Percentiles rank a stretch among this genome's conserved stretches.
phyloP scores from a whole-genome alignment of 2,329 filamentous ascomycete genomes.

The Alternaria burnsii region DNA sequence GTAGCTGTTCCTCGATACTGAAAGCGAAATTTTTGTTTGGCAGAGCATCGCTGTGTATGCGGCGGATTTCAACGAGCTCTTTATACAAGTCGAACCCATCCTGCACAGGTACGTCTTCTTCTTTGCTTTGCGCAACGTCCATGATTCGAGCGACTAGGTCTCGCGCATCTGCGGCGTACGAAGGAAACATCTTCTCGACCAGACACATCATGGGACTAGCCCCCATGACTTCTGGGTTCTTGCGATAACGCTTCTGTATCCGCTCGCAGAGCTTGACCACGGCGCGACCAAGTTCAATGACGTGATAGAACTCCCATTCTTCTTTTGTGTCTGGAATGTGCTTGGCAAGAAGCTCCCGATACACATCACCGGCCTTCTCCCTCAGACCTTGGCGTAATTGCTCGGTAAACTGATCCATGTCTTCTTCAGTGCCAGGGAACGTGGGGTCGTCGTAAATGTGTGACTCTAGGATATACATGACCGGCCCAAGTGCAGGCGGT shows the following conservation, averaged over 20 bases:
- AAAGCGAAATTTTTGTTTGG: slow-evolving; percentile 80
- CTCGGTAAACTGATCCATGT: slow-evolving; percentile 74
- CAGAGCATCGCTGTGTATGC: slow-evolving; percentile 78
- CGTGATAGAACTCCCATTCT: slow-evolving; percentile 89
- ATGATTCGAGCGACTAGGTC: slow-evolving; percentile 86
- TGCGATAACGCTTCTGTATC: slow-evolving; percentile 91
- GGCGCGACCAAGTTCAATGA: slow-evolving; percentile 86
- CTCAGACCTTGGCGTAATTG: slow-evolving; percentile 77
- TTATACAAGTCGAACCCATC: slow-evolving; percentile 95
- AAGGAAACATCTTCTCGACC: slow-evolving; percentile 83
- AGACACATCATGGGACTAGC: slow-evolving; percentile 74
- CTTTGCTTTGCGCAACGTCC: slow-evolving; percentile 72
- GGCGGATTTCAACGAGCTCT: slow-evolving; percentile 83
- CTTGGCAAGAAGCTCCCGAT: slow-evolving; percentile 78
- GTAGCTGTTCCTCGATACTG: slow-evolving; percentile 83
- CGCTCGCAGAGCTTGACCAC: slow-evolving; percentile 86
- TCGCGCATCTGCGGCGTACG: slow-evolving; percentile 87
- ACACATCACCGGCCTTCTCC: slow-evolving; percentile 78
- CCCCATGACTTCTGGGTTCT: slow-evolving; percentile 87
- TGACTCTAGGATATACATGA: slow-evolving; percentile 81
- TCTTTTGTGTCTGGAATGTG: slow-evolving; percentile 82
- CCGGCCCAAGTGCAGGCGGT: slow-evolving; percentile 77
- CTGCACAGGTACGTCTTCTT: slow-evolving; percentile 81
- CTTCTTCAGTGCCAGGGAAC: slow-evolving; percentile 75
- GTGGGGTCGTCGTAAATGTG: slow-evolving; percentile 82